phyloP scores from a whole-genome alignment of 768 basidiomycete species.

The Omphalotus guepiniiformis region DNA sequence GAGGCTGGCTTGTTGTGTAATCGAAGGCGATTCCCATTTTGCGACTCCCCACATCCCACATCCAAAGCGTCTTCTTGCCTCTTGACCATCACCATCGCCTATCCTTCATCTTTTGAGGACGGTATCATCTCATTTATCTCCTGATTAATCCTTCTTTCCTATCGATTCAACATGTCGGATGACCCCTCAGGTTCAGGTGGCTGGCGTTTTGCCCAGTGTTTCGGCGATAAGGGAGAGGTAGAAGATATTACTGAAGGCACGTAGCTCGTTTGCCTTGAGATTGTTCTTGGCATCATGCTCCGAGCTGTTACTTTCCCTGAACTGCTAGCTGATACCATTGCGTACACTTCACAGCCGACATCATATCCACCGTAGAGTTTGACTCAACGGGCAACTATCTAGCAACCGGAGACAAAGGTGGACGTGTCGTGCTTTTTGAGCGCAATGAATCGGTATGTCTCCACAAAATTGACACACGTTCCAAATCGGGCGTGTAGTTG shows the following conservation, averaged over 20 bases:
- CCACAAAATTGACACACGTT: constrained; percentile 19
- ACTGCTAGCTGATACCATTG: constrained; percentile 15
- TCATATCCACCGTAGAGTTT: constrained; percentile 99
- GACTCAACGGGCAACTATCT: constrained; percentile 99
- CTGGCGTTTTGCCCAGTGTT: constrained; percentile 99
- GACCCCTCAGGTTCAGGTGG: constrained; percentile 82
- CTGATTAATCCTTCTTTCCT: not conserved
- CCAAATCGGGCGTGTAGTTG: constrained; percentile 12
- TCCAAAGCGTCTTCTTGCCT: constrained; percentile 8
- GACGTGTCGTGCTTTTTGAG: constrained; percentile 97
- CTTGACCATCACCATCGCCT: constrained; percentile 3
- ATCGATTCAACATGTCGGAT: constrained; percentile 53
- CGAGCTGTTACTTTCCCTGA: too few relatives aligned
- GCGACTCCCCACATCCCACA: not conserved
- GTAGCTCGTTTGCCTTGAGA: constrained; percentile 15
- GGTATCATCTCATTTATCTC: not conserved
- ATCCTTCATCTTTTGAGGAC: not conserved
- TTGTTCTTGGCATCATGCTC: not conserved
- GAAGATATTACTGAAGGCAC: constrained; percentile 99
- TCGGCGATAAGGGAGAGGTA: constrained; percentile 99
- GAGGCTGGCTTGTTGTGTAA: not conserved
- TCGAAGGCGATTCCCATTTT: not conserved
- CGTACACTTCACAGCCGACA: constrained; percentile 71
- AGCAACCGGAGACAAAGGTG: constrained; percentile 99
- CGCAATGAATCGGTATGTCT: constrained; percentile 88